Evolutionary conservation across 1,284 basidiomycete species (phyloP).

Genomic region (Mycosarcoma mackinlayi): DNA sequence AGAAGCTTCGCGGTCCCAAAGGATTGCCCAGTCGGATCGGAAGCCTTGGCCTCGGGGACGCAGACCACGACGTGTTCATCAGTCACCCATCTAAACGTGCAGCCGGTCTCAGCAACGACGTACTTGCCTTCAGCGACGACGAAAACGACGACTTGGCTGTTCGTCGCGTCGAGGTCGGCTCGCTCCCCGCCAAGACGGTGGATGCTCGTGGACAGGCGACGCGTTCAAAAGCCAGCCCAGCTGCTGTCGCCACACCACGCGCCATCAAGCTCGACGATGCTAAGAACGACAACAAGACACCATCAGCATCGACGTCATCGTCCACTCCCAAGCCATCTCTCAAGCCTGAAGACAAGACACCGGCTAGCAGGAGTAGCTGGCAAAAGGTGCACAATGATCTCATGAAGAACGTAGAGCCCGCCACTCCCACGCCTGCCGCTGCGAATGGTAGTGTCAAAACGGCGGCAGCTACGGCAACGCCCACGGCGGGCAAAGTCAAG

Average conservation of each 20-base stretch:
- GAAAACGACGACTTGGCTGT: conserved; percentile 50
- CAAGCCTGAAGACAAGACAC: conserved; percentile 24
- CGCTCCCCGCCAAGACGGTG: conserved; percentile 25
- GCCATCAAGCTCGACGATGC: conserved; percentile 16
- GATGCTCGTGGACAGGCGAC: conserved; percentile 34
- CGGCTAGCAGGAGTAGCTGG: conserved; percentile 41
- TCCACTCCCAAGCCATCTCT: conserved; percentile 9
- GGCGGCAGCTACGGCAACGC: conserved; percentile 17
- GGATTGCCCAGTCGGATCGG: conserved; percentile 45
- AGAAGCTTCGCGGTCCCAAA: conserved; percentile 46
- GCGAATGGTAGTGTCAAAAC: conserved; percentile 21
- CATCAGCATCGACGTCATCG: conserved; percentile 15
- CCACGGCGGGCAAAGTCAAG: conserved; percentile 41
- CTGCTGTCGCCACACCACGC: conserved; percentile 18
- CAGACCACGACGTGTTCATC: conserved; percentile 36
- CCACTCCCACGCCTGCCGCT: conserved; percentile 28
- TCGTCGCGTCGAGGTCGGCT: conserved; percentile 45
- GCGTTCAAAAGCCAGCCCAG: conserved; percentile 22
- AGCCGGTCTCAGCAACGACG: conserved; percentile 50
- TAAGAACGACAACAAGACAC: conserved; percentile 28
- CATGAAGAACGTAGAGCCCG: conserved; percentile 42
- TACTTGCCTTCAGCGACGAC: conserved; percentile 49
- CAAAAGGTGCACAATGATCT: conserved; percentile 53
- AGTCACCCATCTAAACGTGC: conserved; percentile 42
- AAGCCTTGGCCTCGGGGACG: conserved; percentile 41